A percentile compares a stretch with the other conserved stretches of the same genome.
These are phyloP conservation scores for Spergularia bocconei DNA, from an alignment of 148 eudicot genomes.

Conservation along the genomic window DNA sequence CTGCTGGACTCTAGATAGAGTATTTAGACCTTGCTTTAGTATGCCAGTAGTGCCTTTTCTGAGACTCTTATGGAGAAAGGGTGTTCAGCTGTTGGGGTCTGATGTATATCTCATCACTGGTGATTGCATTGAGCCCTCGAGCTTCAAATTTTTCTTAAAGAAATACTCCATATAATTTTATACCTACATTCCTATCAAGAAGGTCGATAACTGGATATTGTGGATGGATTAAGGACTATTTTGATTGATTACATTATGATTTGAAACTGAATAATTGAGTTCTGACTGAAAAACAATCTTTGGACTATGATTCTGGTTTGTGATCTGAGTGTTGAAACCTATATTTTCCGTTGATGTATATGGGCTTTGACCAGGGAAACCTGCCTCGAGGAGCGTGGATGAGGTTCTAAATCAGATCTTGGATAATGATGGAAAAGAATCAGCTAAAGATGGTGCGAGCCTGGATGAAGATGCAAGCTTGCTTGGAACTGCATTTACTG, in stretches of 20 bases:
- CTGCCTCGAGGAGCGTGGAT: constrained; percentile 51
- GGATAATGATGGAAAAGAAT: constrained; percentile 47
- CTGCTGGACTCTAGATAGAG: neutral
- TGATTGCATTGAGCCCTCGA: neutral
- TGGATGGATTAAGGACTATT: too few species aligned
- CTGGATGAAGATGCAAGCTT: constrained; percentile 39
- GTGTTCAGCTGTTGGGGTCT: neutral
- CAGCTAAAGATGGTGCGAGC: constrained; percentile 28
- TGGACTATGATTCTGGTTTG: neutral
- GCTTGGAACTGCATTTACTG: constrained; percentile 32
- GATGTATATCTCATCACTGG: neutral
- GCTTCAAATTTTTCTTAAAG: too few species aligned
- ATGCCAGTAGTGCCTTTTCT: neutral
- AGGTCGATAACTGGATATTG: too few species aligned
- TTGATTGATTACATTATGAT: too few species aligned
- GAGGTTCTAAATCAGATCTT: constrained; percentile 59
- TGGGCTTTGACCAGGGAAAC: constrained; percentile 51
- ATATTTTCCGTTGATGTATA: constrained; percentile 23
- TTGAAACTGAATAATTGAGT: too few species aligned
- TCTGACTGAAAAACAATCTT: too few species aligned
- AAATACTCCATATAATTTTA: too few species aligned
- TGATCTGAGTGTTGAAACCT: constrained; percentile 3
- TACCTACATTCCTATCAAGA: too few species aligned
- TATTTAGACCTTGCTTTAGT: neutral
- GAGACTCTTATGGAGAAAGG: neutral